Percentiles rank a stretch among this genome's conserved stretches.
Conservation (phyloP, 169 alveolate species). For the Eimeria zaria region DNA sequence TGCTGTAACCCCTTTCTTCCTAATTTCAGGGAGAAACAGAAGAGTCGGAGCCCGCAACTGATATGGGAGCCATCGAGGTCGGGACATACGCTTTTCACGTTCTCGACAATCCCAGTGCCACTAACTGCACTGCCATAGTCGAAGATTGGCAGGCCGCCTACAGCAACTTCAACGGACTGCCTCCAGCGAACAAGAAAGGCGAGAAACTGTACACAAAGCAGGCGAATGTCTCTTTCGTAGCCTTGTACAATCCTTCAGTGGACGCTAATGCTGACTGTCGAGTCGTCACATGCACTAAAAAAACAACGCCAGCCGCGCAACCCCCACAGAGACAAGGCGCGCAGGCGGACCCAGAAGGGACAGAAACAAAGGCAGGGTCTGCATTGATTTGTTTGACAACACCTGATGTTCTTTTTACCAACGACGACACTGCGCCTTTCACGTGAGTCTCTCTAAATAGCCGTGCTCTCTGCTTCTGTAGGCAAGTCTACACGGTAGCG, state of each 20-base stretch:
- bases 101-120: not conserved
- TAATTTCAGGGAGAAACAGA: too few species aligned
- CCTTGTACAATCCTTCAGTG: not conserved
- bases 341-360: not conserved
- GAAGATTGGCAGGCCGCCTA: not conserved
- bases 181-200: not conserved
- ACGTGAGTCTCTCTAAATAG: not conserved
- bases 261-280: slow-evolving; percentile 10
- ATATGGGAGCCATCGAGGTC: not conserved
- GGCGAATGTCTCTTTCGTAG: not conserved
- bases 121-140: not conserved
- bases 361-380: too few species aligned
- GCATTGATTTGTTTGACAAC: not conserved
- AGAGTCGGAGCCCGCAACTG: not conserved
- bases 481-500: not conserved
- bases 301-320: not conserved
- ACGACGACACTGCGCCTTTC: not conserved
- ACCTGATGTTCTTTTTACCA: not conserved
- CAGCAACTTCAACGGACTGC: not conserved
- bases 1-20: not conserved
- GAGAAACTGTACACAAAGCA: not conserved
- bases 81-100: slow-evolving; percentile 2
- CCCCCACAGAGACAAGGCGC: too few species aligned
- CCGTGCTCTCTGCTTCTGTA: not conserved
- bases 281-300: not conserved